Evolutionary conservation across 176 grass and related monocot genomes (phyloP).

Genomic region (Zoysia japonica): DNA sequence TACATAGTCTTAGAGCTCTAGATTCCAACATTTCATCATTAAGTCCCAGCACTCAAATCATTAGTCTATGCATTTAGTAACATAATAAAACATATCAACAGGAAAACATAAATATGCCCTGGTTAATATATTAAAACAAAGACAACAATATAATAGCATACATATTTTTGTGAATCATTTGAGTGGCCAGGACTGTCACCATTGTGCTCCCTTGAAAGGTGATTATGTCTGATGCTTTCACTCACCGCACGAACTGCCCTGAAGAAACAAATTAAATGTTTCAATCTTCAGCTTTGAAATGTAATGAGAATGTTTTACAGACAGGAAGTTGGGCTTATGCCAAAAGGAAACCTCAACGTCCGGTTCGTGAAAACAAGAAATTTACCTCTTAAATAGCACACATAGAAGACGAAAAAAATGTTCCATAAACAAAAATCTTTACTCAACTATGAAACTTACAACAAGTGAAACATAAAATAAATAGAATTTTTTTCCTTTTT

Average conservation of each 20-base stretch:
- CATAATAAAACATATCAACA: not conserved
- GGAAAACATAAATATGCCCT: not conserved
- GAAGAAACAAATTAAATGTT: conserved; percentile 21
- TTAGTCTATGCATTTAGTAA: not conserved
- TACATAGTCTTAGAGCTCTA: not conserved
- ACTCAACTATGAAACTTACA: not conserved
- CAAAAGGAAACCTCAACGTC: not conserved
- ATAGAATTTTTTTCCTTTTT: not conserved
- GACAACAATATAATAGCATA: conserved; percentile 32
- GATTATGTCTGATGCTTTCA: conserved; percentile 81
- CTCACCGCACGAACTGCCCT: conserved; percentile 88
- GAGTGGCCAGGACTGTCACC: conserved; percentile 56
- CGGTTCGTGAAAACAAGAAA: conserved; percentile 9
- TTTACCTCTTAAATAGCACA: not conserved
- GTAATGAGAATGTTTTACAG: not conserved
- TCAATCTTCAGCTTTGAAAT: conserved; percentile 5
- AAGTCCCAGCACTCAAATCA: not conserved
- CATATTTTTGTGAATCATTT: conserved; percentile 59
- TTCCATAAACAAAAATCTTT: not conserved
- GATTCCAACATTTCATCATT: not conserved
- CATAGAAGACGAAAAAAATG: not conserved
- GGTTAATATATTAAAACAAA: conserved; percentile 2
- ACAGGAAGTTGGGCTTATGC: not conserved
- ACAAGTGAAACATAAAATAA: conserved; percentile 13
- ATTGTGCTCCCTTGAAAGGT: conserved; percentile 53